These are phyloP conservation scores for Favolaschia claudopus DNA, from an alignment of 768 basidiomycete species.

Conservation along the genomic window DNA sequence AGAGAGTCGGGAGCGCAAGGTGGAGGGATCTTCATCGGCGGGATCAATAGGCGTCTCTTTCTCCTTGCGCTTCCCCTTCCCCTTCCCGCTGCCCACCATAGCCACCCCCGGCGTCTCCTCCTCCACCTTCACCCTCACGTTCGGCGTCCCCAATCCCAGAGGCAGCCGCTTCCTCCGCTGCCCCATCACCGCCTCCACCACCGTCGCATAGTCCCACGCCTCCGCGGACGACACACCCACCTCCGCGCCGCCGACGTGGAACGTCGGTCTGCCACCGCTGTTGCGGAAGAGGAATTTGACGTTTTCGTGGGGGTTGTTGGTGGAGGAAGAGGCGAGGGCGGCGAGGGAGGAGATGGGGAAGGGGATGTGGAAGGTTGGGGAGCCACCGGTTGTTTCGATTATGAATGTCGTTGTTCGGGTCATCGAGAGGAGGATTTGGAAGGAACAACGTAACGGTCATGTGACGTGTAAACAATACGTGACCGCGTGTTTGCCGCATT, in stretches of 20 bases:
- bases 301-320: not conserved
- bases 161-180: not conserved
- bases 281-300: conserved; percentile 16
- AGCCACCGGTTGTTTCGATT: conserved; percentile 13
- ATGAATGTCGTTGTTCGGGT: not conserved
- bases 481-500: no score
- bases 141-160: not conserved
- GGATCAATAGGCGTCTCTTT: no score
- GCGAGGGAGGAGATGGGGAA: conserved; percentile 8
- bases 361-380: conserved; percentile 22
- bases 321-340: not conserved
- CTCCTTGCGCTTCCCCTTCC: not conserved
- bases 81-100: not conserved
- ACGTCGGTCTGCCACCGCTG: conserved; percentile 18
- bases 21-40: no score
- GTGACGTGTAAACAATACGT: no score
- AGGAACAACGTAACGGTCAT: no score
- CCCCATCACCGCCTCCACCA: conserved; percentile 1
- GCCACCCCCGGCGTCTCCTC: conserved; percentile 1
- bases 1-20: not conserved
- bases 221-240: not conserved
- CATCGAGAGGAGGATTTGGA: no score
- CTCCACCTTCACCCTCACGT: conserved; percentile 2
- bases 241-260: conserved; percentile 24
- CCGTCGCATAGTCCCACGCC: conserved; percentile 8